Percentiles rank a stretch among this genome's conserved stretches.
Conservation (phyloP, 2,329 filamentous ascomycete species). For the Trichoderma sp. region DNA sequence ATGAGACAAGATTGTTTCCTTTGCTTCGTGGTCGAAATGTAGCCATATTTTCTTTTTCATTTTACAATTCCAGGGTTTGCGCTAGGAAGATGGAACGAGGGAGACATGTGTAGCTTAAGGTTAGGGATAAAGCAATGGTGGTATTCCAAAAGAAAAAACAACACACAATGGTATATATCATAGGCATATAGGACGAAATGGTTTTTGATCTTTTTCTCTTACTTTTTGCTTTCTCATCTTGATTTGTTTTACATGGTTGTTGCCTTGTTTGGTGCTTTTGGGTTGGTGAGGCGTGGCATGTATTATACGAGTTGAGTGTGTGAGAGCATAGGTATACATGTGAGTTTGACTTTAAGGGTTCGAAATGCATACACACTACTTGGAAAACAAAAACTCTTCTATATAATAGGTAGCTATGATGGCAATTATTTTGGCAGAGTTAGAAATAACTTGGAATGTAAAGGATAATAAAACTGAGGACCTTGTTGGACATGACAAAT, state of each 20-base stretch:
- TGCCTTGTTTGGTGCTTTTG: neutral
- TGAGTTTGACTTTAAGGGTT: neutral
- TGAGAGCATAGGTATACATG: neutral
- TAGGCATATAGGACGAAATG: neutral
- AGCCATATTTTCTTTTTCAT: neutral
- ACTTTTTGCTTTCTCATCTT: neutral
- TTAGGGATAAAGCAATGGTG: neutral
- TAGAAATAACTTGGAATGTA: neutral
- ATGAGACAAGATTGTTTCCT: neutral
- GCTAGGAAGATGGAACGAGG: neutral
- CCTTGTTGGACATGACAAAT: too few relatives aligned
- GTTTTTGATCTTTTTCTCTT: neutral
- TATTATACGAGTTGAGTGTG: neutral
- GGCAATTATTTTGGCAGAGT: neutral
- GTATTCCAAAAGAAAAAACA: neutral
- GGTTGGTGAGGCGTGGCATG: neutral
- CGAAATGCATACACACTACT: neutral
- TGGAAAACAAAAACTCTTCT: neutral
- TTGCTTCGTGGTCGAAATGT: too few relatives aligned
- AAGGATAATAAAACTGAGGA: too few relatives aligned
- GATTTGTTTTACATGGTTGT: neutral
- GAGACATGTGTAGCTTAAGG: neutral
- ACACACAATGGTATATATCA: neutral
- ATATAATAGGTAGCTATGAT: neutral
- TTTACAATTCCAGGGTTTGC: neutral